Base-by-base conservation (phyloP, 164 flowering plant species). In the Annona cherimola region DNA sequence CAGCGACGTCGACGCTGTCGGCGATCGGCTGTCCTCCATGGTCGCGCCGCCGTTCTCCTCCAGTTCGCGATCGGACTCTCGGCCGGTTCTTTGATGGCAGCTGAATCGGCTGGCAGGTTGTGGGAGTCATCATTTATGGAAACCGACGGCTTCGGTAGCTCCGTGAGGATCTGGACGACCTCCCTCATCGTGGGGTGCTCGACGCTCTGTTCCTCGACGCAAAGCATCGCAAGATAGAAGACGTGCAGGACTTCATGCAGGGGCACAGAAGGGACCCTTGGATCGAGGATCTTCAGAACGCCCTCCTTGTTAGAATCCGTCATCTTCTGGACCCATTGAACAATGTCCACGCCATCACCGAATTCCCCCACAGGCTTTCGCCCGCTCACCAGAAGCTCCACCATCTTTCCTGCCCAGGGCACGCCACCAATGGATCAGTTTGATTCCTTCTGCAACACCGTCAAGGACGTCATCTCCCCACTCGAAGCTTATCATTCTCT, bases 341-440 rank as follows among this genome's bases (percentile, higher is more conserved):
- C 99, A n/a, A 95, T 95, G 83, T 93, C 99, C 1, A 95, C 8
- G 11, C 90, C 99, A 61, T 95, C 99, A 0, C 99, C 99, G 45
- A 95, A 95, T 75, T 93, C 99, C 3, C 99, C 98, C 0, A 95
- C 97, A 7, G 99, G 99, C 70, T 87, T 91, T 60, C 90, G 76
- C 1, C 99, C 99, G 2, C 84, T 88, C 1, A 95, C 83, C 4
- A 93, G 86, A n/a, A n/a, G n/a, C n/a, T n/a, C n/a, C n/a, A n/a
- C n/a, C n/a, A n/a, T n/a, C n/a, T n/a, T n/a, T n/a, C n/a, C n/a
- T n/a, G n/a, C n/a, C n/a, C n/a, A n/a, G n/a, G n/a, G n/a, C n/a
- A n/a, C n/a, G n/a, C n/a, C n/a, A n/a, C n/a, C n/a, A n/a, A n/a
- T n/a, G n/a, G n/a, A n/a, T n/a, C n/a, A n/a, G n/a, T n/a, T n/a